Conservation (phyloP, 2,329 filamentous ascomycete genomes). For the Fusarium pininemorale region DNA sequence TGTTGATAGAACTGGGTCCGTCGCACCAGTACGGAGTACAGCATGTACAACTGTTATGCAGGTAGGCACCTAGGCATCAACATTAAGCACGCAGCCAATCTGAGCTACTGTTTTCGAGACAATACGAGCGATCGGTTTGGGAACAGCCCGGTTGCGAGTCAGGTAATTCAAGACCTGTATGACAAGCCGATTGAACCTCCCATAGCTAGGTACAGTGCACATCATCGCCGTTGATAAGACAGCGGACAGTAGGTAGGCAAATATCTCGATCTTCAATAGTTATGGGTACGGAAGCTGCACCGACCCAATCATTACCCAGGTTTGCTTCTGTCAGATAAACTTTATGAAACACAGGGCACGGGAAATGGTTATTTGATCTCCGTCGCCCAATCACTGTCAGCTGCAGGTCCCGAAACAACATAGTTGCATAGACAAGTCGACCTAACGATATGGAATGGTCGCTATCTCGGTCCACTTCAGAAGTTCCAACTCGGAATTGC, state of each 20-base stretch:
- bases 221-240: not conserved
- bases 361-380: not conserved
- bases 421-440: not conserved
- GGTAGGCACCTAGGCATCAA: not conserved
- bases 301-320: not conserved
- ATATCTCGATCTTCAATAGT: not conserved
- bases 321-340: not conserved
- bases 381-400: not conserved
- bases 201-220: not conserved
- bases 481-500: not conserved
- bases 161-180: not conserved
- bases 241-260: not conserved
- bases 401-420: not conserved
- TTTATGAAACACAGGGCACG: not conserved
- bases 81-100: conserved; percentile 9
- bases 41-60: conserved; percentile 16
- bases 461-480: not conserved
- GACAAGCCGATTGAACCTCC: not conserved
- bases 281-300: not conserved
- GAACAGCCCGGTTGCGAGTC: not conserved
- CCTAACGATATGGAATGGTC: not conserved
- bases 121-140: conserved; percentile 1
- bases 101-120: not conserved
- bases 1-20: conserved; percentile 11
- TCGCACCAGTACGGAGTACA: conserved; percentile 10